A percentile compares a stretch with the other conserved stretches of the same genome.
These are phyloP conservation scores for Cladosporium sphaerospermum DNA, from an alignment of 2,329 filamentous ascomycete species.

Conservation along the genomic window DNA sequence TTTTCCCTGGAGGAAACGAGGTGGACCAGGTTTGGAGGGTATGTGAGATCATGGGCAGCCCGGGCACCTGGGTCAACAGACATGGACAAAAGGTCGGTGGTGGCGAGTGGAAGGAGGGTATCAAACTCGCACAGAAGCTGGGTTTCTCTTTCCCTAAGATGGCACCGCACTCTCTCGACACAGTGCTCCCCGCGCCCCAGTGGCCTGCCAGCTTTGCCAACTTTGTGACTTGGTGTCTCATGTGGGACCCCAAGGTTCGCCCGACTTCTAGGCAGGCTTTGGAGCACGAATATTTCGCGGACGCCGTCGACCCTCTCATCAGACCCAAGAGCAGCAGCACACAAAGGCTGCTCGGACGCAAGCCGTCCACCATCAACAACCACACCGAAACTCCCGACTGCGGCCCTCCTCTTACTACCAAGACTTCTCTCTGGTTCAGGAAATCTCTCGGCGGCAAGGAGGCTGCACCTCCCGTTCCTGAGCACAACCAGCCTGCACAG, in stretches of 20 bases:
- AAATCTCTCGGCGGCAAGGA: conserved; percentile 83
- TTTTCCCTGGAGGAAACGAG: conserved; percentile 96
- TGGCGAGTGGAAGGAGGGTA: conserved; percentile 95
- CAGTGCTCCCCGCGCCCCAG: conserved; percentile 80
- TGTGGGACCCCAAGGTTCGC: conserved; percentile 93
- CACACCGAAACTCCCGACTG: conserved; percentile 52
- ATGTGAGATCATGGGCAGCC: conserved; percentile 98
- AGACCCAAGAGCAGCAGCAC: conserved; percentile 88
- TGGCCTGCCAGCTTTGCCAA: conserved; percentile 84
- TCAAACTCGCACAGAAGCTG: conserved; percentile 85
- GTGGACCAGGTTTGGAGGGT: conserved; percentile 99
- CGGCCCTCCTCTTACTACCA: conserved; percentile 60
- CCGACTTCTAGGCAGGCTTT: conserved; percentile 93
- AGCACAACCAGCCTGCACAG: conserved; percentile 36
- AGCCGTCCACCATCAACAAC: conserved; percentile 76
- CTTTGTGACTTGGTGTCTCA: conserved; percentile 96
- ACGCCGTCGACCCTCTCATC: conserved; percentile 78
- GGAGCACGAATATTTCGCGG: conserved; percentile 87
- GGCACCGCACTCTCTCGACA: conserved; percentile 95
- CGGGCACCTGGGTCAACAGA: conserved; percentile 97
- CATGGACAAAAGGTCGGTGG: conserved; percentile 79
- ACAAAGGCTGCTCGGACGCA: conserved; percentile 76
- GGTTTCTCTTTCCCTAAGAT: conserved; percentile 99
- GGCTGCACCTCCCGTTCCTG: conserved; percentile 57
- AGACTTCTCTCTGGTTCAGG: conserved; percentile 88